Conservation (phyloP, 225 moss, liverwort and hornwort genomes). For the Bryum argenteum region DNA sequence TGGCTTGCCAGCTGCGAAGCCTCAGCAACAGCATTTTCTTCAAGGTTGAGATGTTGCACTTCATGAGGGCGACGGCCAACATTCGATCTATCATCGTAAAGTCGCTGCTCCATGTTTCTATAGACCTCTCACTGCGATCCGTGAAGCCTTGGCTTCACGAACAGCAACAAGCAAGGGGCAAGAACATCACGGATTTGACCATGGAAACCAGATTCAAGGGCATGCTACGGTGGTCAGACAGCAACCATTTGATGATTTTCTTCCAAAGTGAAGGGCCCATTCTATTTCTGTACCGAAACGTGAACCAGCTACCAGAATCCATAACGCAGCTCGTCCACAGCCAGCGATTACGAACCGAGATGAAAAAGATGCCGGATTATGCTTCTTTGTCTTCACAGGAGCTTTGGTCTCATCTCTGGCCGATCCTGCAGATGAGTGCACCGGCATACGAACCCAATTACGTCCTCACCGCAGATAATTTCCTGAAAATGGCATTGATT, state of each 20-base stretch:
- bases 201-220: constrained; percentile 58
- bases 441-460: constrained; percentile 50
- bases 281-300: constrained; percentile 52
- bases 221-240: constrained; percentile 68
- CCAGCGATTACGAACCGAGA: constrained; percentile 48
- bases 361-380: constrained; percentile 44
- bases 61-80: constrained; percentile 42
- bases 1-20: constrained; percentile 55
- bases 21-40: constrained; percentile 51
- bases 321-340: constrained; percentile 47
- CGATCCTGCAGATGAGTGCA: constrained; percentile 42
- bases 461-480: constrained; percentile 62
- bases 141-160: constrained; percentile 72
- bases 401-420: constrained; percentile 60
- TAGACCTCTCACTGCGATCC: constrained; percentile 57
- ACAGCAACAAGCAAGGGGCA: constrained; percentile 53
- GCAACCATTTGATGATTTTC: constrained; percentile 67
- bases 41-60: constrained; percentile 50
- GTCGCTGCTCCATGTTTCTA: constrained; percentile 52
- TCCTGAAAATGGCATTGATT: constrained; percentile 68
- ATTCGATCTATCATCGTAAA: constrained; percentile 49
- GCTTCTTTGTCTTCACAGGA: constrained; percentile 55
- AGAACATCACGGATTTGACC: constrained; percentile 43
- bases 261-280: constrained; percentile 58
- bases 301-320: constrained; percentile 46